Evolutionary conservation across 2,329 filamentous ascomycete species (phyloP), one percentile per base, ranked within the genome.

Genomic region (Albophoma yamanashiensis): DNA sequence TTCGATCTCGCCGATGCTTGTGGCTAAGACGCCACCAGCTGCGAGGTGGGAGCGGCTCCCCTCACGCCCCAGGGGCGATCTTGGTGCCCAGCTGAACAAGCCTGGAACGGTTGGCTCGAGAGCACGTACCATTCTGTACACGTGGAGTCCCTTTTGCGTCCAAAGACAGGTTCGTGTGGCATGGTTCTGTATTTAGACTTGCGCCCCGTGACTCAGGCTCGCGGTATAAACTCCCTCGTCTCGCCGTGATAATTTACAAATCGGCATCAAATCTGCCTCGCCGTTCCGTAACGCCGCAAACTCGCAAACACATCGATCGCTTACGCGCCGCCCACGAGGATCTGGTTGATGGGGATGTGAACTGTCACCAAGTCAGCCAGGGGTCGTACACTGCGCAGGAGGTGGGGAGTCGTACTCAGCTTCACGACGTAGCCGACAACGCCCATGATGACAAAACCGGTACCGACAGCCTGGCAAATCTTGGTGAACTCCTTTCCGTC

Each of bases 391-490:
- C 56, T 31, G 42, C 45, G 55, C 43, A 47, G 40, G 1, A 5
- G n/a, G 7, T 34, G 25, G 20, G 36, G 22, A 9, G 14, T 65
- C 81, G 57, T 78, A 86, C 83, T 86, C 69, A 89, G 79, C 80
- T 89, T 88, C 70, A 89, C 84, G 63, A 89, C 74, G 74, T 88
- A 89, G 64, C 86, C 86, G 61, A 88, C 86, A 56, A 84, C 83
- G 63, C 85, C 85, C 85, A 88, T 88, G 73, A 88, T 81, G 64
- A 89, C 73, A 75, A 89, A 89, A 62, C 86, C 86, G 64, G 87
- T 81, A 61, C 85, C 86, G 63, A 89, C 86, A 62, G 86, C 86
- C 75, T 80, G 78, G 70, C 74, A 77, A 60, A 78, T 72, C 64
- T 74, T 74, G 59, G 76, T 67, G 63, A 78, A 78, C 67, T 78